A percentile compares a stretch with the other conserved stretches of the same genome.
These are phyloP conservation scores for Penicillium maclennaniae DNA, from an alignment of 495 filamentous ascomycete genomes.

Conservation along the genomic window DNA sequence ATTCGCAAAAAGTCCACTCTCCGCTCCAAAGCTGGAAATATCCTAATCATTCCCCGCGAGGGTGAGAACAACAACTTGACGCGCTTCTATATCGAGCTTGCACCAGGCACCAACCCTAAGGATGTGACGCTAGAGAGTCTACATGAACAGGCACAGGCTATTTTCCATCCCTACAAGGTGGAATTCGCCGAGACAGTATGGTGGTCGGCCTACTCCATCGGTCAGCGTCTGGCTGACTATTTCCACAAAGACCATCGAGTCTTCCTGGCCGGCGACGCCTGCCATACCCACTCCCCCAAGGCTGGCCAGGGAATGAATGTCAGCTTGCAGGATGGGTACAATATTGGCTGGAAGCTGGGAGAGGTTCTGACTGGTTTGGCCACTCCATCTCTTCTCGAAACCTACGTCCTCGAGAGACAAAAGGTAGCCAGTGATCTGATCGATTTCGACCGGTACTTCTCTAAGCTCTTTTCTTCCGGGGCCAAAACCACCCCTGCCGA, in stretches of 20 bases:
- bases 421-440: slow-evolving; percentile 68
- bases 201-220: slow-evolving; percentile 60
- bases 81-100: slow-evolving; percentile 69
- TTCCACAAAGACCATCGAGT: slow-evolving; percentile 52
- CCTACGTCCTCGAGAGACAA: slow-evolving; percentile 66
- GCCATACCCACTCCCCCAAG: slow-evolving; percentile 61
- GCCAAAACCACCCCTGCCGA: slow-evolving; percentile 32
- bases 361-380: slow-evolving; percentile 58
- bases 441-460: slow-evolving; percentile 66
- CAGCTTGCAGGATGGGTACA: slow-evolving; percentile 52
- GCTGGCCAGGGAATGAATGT: slow-evolving; percentile 56
- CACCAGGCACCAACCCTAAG: slow-evolving; percentile 44
- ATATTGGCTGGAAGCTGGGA: slow-evolving; percentile 79
- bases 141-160: slow-evolving; percentile 52
- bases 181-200: slow-evolving; percentile 51
- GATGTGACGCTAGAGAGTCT: slow-evolving; percentile 49
- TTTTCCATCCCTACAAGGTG: slow-evolving; percentile 54
- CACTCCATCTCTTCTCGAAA: slow-evolving; percentile 53
- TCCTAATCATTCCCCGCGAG: slow-evolving; percentile 72
- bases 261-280: slow-evolving; percentile 58
- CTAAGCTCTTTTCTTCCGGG: slow-evolving; percentile 55
- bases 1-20: slow-evolving; percentile 69
- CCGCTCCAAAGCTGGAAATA: slow-evolving; percentile 51
- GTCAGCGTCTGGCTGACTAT: slow-evolving; percentile 54
- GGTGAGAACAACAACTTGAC: slow-evolving; percentile 58